Conservation (phyloP, 2,329 filamentous ascomycete genomes). For the Aspergillus costaricaensis region DNA sequence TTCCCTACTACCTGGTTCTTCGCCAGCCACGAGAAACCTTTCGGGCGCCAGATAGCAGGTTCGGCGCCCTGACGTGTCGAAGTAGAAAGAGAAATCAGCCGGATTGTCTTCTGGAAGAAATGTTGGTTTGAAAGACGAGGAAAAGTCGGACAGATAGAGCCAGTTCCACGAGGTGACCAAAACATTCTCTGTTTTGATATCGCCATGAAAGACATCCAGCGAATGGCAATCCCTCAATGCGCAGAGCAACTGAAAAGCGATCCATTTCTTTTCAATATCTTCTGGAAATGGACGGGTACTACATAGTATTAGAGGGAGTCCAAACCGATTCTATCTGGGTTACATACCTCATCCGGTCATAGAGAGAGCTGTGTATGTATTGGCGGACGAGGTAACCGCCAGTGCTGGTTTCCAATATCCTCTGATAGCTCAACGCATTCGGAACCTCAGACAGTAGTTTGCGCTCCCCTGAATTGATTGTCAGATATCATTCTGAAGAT, state of each 20-base stretch:
- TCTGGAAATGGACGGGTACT: slow-evolving; percentile 96
- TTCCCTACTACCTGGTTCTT: slow-evolving; percentile 63
- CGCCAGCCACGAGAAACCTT: slow-evolving; percentile 74
- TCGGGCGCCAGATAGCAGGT: slow-evolving; percentile 97
- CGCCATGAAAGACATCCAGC: slow-evolving; percentile 87
- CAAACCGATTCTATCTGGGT: not conserved
- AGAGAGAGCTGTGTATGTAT: slow-evolving; percentile 93
- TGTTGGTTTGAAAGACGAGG: slow-evolving; percentile 90
- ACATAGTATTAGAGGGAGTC: slow-evolving; percentile 26
- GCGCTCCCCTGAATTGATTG: slow-evolving; percentile 65
- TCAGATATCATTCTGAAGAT: slow-evolving; percentile 19
- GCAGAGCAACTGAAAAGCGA: slow-evolving; percentile 92
- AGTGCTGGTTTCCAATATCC: slow-evolving; percentile 85
- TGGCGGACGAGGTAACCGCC: slow-evolving; percentile 93
- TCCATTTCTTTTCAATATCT: slow-evolving; percentile 98
- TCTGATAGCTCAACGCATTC: slow-evolving; percentile 87
- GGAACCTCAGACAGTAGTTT: slow-evolving; percentile 77
- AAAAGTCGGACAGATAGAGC: slow-evolving; percentile 97
- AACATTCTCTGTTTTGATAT: slow-evolving; percentile 98
- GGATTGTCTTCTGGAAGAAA: slow-evolving; percentile 95
- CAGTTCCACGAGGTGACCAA: slow-evolving; percentile 99
- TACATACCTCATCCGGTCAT: slow-evolving; percentile 75
- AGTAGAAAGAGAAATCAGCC: slow-evolving; percentile 96
- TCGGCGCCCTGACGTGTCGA: slow-evolving; percentile 85
- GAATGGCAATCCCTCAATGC: slow-evolving; percentile 89